Base-by-base conservation (phyloP, 352 stramenopile genomes). In the Globisporangium splendens region DNA sequence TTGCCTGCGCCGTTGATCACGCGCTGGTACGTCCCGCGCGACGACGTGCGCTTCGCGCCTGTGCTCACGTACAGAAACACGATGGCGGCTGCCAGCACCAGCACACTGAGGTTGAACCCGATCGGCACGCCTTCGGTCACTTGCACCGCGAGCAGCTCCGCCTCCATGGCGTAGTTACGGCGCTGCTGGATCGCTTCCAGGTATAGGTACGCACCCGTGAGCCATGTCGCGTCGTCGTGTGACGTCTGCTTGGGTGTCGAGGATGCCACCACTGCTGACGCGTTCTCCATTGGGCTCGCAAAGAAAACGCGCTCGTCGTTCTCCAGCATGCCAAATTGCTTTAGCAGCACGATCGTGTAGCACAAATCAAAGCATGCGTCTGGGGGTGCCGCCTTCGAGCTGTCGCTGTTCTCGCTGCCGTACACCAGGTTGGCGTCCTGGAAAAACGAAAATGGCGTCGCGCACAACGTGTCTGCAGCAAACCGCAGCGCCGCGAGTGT, bases 131-230 rank as follows among this genome's bases (percentile, higher is more conserved):
- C 83, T 39, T 83, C 83, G 48, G 75, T 76, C 31, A 92, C 71
- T 48, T 84, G 83, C 35, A 83, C 77, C 0, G 77, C 79, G 41
- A 92, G 66, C 15, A 85, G 43, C 38, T 43, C 38, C 38, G 38
- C 38, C 60, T 86, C 77, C n/a, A 88, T 68, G 12, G 62, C 79
- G 42, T 77, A 87, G 17, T 62, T 76, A 31, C 77, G 63, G 33
- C 74, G 77, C 56, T 77, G 71, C 56, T 89, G 75, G 54, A 89
- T 64, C 18, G 76, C 64, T 59, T 91, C 75, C 12, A 89, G 46
- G 44, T 85, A 83, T 58, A 89, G 63, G 56, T 88, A 91, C n/a
- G 78, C 62, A 4, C 82, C 82, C 0, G 81, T 81, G 20, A 89
- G 64, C 82, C 82, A 91, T 33, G 77, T 69, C 10, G 76, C 66